phyloP scores from a whole-genome alignment of 345 rosid species.

The Lumnitzera racemosa region DNA sequence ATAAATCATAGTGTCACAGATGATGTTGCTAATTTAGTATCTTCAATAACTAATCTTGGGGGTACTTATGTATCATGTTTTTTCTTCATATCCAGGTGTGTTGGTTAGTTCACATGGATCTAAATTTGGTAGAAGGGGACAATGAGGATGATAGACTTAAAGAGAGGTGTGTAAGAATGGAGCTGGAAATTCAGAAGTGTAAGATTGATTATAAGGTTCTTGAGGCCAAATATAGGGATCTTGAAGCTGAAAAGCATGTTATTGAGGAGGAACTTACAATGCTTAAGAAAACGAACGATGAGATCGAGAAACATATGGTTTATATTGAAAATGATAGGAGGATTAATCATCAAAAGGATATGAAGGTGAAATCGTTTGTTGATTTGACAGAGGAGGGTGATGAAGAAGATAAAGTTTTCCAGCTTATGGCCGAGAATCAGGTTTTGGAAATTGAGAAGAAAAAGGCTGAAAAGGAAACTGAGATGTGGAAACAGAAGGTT shows the following conservation, averaged over 20 bases:
- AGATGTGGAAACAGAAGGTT: constrained; percentile 46
- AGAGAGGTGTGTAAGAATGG: constrained; percentile 31
- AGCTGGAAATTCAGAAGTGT: constrained; percentile 26
- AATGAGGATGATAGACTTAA: constrained; percentile 21
- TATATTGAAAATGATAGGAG: neutral
- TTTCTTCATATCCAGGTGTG: no score
- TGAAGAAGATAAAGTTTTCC: constrained; percentile 23
- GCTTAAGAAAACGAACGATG: constrained; percentile 14
- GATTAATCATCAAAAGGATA: neutral
- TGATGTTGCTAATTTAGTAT: no score
- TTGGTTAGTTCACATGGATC: neutral
- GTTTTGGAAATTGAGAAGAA: constrained; percentile 40
- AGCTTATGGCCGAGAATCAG: constrained; percentile 39
- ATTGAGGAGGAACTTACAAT: constrained; percentile 21
- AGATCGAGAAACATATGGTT: constrained; percentile 1
- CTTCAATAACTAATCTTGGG: no score
- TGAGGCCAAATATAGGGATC: constrained; percentile 20
- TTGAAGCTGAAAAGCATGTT: constrained; percentile 26
- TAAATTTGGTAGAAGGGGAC: constrained; percentile 11
- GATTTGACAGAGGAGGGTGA: constrained; percentile 25
- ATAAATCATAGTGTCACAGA: no score
- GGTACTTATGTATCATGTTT: no score
- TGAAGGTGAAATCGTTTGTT: constrained; percentile 18
- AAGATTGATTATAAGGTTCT: constrained; percentile 29
- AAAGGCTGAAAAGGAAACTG: constrained; percentile 35